Conservation (phyloP, 805 yeast genomes). For the Pichia sporocuriosa region DNA sequence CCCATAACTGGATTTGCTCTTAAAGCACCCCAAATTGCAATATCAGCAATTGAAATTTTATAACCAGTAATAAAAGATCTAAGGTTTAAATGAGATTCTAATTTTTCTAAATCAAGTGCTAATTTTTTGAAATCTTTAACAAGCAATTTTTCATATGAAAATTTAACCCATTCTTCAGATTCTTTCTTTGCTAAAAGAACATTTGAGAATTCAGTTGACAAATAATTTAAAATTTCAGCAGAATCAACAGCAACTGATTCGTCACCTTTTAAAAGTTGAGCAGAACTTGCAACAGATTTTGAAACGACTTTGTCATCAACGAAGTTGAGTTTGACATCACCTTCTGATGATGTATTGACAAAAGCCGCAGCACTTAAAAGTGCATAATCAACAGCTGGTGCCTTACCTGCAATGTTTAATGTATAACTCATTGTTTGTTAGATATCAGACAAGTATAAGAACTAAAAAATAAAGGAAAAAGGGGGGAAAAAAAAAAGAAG, state of each 20-base stretch:
- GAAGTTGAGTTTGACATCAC: slow-evolving; percentile 52
- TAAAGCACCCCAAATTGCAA: slow-evolving; percentile 88
- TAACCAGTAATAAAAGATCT: slow-evolving; percentile 73
- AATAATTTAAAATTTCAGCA: slow-evolving; percentile 38
- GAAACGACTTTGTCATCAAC: slow-evolving; percentile 68
- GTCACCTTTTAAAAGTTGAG: slow-evolving; percentile 40
- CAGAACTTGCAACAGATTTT: slow-evolving; percentile 32
- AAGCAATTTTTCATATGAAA: slow-evolving; percentile 61
- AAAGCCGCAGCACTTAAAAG: slow-evolving; percentile 72
- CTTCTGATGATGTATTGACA: slow-evolving; percentile 47
- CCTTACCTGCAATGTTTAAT: slow-evolving; percentile 77
- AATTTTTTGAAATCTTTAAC: slow-evolving; percentile 86
- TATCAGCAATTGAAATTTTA: slow-evolving; percentile 67
- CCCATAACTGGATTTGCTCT: slow-evolving; percentile 93
- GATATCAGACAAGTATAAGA: no score
- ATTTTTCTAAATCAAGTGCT: slow-evolving; percentile 65
- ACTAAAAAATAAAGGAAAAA: neutral
- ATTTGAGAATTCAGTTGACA: slow-evolving; percentile 49
- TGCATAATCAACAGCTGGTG: slow-evolving; percentile 74
- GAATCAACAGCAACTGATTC: slow-evolving; percentile 35
- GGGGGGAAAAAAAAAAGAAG: neutral
- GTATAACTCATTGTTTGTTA: slow-evolving; percentile 34
- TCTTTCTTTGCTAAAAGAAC: slow-evolving; percentile 32
- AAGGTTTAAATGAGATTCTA: slow-evolving; percentile 79
- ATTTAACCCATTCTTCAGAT: slow-evolving; percentile 57